phyloP scores from a whole-genome alignment of 2,329 filamentous ascomycete species.

The Sodiomyces alkalinus region DNA sequence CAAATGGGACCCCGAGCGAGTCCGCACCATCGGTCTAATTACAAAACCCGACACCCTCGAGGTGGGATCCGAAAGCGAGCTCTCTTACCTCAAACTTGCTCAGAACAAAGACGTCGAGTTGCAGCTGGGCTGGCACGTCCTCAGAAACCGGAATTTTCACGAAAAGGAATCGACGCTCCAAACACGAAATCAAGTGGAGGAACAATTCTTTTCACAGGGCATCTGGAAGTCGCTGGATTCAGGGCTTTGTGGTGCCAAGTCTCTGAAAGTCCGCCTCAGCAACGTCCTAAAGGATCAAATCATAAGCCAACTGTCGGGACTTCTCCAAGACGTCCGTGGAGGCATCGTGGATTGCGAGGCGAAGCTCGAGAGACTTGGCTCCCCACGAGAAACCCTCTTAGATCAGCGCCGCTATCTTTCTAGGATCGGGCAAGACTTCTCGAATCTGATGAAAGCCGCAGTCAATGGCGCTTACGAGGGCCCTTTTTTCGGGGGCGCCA shows the following conservation, averaged over 20 bases:
- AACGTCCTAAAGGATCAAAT: slow-evolving; percentile 33
- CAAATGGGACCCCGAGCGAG: slow-evolving; percentile 11
- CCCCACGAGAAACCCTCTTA: slow-evolving; percentile 23
- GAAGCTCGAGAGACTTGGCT: slow-evolving; percentile 30
- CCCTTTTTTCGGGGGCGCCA: slow-evolving; percentile 29
- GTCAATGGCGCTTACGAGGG: slow-evolving; percentile 35
- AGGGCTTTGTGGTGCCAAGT: slow-evolving; percentile 27
- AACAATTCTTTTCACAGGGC: slow-evolving; percentile 25
- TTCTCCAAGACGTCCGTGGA: slow-evolving; percentile 4
- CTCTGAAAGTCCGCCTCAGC: slow-evolving; percentile 33
- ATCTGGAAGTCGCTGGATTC: slow-evolving; percentile 21
- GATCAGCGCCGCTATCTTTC: slow-evolving; percentile 35
- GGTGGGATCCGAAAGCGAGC: slow-evolving; percentile 22
- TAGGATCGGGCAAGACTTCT: slow-evolving; percentile 26
- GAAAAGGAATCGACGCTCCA: slow-evolving; percentile 15
- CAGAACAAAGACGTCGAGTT: slow-evolving; percentile 30
- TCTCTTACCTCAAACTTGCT: slow-evolving; percentile 23
- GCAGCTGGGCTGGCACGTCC: slow-evolving; percentile 36
- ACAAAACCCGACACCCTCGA: slow-evolving; percentile 36
- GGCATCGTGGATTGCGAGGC: slow-evolving; percentile 18
- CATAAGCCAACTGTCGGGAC: slow-evolving; percentile 19
- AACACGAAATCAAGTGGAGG: slow-evolving; percentile 24
- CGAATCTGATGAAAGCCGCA: slow-evolving; percentile 26
- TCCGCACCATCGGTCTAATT: slow-evolving; percentile 38
- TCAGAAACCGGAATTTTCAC: slow-evolving; percentile 23